A percentile compares a stretch with the other conserved stretches of the same genome.
Conservation (phyloP, 306 rosid species). For the Dalbergia oliveri region DNA sequence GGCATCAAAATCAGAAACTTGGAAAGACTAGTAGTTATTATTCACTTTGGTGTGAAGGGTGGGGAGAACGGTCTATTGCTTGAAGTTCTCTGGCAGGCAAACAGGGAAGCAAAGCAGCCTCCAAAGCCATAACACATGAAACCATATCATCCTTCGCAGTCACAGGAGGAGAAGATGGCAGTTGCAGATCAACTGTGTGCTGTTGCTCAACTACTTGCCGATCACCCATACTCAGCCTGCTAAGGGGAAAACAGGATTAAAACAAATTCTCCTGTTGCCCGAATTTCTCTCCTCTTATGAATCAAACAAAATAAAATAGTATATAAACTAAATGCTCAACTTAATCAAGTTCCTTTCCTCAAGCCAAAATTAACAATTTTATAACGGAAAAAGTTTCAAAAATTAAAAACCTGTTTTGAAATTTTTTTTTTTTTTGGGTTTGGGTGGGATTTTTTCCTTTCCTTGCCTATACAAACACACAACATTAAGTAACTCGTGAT, state of each 20-base stretch:
- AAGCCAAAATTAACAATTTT: background rate
- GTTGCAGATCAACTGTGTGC: constrained; percentile 55
- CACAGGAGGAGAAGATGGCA: constrained; percentile 67
- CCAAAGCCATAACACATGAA: constrained; percentile 77
- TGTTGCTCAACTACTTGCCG: constrained; percentile 66
- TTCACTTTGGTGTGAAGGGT: constrained; percentile 97
- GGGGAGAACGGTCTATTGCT: constrained; percentile 95
- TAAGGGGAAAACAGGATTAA: background rate
- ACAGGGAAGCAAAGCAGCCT: constrained; percentile 96
- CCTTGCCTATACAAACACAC: too few species aligned
- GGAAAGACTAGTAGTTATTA: constrained; percentile 17
- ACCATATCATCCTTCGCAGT: constrained; percentile 83
- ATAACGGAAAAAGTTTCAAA: background rate
- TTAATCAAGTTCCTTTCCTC: background rate
- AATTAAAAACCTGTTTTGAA: too few species aligned
- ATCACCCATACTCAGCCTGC: constrained; percentile 71
- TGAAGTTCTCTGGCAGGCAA: constrained; percentile 97
- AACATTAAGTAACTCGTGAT: too few species aligned
- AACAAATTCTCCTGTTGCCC: background rate
- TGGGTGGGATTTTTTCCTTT: too few species aligned
- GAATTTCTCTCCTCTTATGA: background rate
- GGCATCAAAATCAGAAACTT: background rate
- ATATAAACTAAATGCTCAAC: background rate
- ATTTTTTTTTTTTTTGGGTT: too few species aligned
- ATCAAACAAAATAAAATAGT: background rate